Conservation (phyloP, 1,139 yeast genomes). For the Saccharomyces hybrid region DNA sequence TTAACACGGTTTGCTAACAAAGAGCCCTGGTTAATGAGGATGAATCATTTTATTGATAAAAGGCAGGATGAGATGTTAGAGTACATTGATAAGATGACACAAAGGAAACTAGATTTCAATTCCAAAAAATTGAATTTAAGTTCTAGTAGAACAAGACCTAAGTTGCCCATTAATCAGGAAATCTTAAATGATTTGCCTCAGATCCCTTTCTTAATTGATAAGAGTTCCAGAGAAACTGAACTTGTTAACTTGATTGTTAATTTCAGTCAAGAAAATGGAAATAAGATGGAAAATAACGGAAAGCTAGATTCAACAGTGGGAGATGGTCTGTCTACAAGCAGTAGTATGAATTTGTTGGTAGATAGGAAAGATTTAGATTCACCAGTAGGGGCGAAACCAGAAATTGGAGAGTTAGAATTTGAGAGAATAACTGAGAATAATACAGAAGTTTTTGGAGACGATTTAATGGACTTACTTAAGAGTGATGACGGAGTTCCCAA, state of each 20-base stretch:
- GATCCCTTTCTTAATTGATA: conserved; percentile 62
- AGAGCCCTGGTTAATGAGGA: conserved; percentile 67
- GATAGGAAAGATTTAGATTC: conserved; percentile 1
- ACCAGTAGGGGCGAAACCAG: conserved; percentile 5
- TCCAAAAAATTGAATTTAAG: conserved; percentile 51
- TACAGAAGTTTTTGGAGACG: conserved; percentile 28
- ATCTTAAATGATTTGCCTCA: conserved; percentile 54
- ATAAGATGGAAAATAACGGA: background rate
- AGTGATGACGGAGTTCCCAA: conserved; percentile 2
- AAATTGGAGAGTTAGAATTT: conserved; percentile 29
- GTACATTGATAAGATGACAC: conserved; percentile 68
- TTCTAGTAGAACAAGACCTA: conserved; percentile 15
- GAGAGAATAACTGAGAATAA: conserved; percentile 29
- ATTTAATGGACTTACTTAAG: conserved; percentile 18
- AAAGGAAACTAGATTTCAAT: conserved; percentile 57
- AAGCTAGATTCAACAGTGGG: background rate
- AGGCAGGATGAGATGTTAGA: conserved; percentile 53
- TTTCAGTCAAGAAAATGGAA: conserved; percentile 9
- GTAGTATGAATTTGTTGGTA: background rate
- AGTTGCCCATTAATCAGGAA: conserved; percentile 39
- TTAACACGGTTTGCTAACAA: conserved; percentile 67
- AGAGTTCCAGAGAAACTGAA: conserved; percentile 53
- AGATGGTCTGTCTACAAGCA: background rate
- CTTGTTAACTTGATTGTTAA: conserved; percentile 40
- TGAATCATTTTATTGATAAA: conserved; percentile 58